Evolutionary conservation across 495 filamentous ascomycete genomes (phyloP), one percentile per base, ranked within the genome.

Genomic region (Chaetomium fimeti): DNA sequence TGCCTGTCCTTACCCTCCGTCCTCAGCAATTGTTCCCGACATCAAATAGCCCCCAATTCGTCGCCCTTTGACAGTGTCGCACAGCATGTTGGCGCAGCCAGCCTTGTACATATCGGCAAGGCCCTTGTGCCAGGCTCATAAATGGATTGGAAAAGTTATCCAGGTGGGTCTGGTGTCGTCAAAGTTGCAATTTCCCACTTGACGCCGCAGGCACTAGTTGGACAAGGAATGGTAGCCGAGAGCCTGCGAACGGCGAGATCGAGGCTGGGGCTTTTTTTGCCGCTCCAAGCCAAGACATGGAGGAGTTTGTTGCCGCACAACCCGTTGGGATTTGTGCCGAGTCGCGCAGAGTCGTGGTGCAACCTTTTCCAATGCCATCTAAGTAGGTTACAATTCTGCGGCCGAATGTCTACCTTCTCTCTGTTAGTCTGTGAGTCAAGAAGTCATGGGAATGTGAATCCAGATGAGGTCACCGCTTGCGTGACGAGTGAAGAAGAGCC

Each of bases 201-300:
- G 32, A 15, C 61, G 28, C 61, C 42, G 43, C 52, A 25, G 9
- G 8, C 53, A 28, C 61, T 63, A 63, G 45, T 49, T 20, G 20
- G 36, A n/a, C 51, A 32, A 38, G 25, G 52, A 62, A 48, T 56
- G 60, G 60, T 45, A 62, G 51, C 38, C 52, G 60, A 62, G 16
- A 47, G 38, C 28, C 20, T 12, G 20, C 20, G 29, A 18, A 36
- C 29, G 28, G 57, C 42, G 57, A 47, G 40, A 24, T 9, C 25
- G 57, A 16, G 40, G 40, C 57, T 48, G 57, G 25, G 20, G 54
- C 3, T 3, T 5, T 13, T 45, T 22, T 24, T 27, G 53, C 29
- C 53, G 32, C 25, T 29, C 53, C 5, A 49, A 36, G 13, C 18
- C 18, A 3, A 20, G 45, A 24, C 54, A 18, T 12, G 32, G 42